phyloP scores from a whole-genome alignment of 2,329 filamentous ascomycete species.

The Plectosphaerella sp. region DNA sequence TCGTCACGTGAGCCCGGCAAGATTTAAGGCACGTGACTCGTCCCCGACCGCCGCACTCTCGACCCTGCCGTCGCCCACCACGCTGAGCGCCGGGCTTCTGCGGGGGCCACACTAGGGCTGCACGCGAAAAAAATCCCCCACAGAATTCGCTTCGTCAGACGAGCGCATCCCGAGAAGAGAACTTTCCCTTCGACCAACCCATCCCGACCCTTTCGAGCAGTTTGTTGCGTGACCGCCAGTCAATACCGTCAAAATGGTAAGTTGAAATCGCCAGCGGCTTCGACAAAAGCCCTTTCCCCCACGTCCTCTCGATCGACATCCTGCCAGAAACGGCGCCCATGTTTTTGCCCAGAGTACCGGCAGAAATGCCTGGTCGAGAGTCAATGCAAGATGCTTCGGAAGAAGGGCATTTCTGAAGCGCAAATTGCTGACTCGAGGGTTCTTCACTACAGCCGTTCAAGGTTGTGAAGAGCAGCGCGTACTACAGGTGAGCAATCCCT shows the following conservation, averaged over 20 bases:
- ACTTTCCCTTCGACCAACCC: slow-evolving; percentile 12
- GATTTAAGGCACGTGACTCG: slow-evolving; percentile 27
- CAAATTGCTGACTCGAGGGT: slow-evolving; percentile 98
- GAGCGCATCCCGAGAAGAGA: neutral
- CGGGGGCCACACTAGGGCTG: slow-evolving; percentile 30
- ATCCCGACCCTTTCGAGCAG: slow-evolving; percentile 15
- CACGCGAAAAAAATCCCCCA: slow-evolving; percentile 30
- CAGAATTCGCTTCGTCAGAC: slow-evolving; percentile 24
- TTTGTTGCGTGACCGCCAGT: slow-evolving; percentile 17
- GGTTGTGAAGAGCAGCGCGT: slow-evolving; percentile 94
- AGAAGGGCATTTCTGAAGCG: slow-evolving; percentile 77
- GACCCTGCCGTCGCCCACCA: neutral
- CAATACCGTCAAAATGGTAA: slow-evolving; percentile 66
- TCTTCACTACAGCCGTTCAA: slow-evolving; percentile 71
- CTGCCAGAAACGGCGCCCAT: slow-evolving; percentile 7
- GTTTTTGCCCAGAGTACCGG: slow-evolving; percentile 12
- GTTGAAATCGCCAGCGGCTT: slow-evolving; percentile 33
- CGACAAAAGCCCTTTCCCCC: slow-evolving; percentile 19
- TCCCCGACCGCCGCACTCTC: slow-evolving; percentile 25
- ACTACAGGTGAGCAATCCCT: slow-evolving; percentile 78
- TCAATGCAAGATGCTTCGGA: slow-evolving; percentile 99
- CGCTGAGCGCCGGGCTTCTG: slow-evolving; percentile 6
- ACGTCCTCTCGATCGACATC: slow-evolving; percentile 16
- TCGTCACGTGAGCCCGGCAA: no score
- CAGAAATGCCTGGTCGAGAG: slow-evolving; percentile 53